A percentile compares a stretch with the other conserved stretches of the same genome.
These are phyloP conservation scores for Lachnum nothofagi DNA, from an alignment of 2,329 filamentous ascomycete genomes.

Conservation along the genomic window DNA sequence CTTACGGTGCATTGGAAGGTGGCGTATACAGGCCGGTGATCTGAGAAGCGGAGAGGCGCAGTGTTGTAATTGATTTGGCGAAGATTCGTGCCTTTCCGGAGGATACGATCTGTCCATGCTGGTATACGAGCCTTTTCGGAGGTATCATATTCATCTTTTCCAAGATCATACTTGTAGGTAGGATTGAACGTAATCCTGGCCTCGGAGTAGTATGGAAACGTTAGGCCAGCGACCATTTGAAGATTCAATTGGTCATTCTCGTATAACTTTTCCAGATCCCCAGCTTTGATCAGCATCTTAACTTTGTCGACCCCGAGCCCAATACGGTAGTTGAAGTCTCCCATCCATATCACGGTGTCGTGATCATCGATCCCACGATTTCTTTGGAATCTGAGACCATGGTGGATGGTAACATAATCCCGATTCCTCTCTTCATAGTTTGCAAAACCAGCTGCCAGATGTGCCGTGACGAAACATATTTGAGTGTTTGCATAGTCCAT, in stretches of 20 bases:
- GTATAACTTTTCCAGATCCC: conserved; percentile 73
- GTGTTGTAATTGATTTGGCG: conserved; percentile 77
- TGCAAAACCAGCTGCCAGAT: conserved; percentile 89
- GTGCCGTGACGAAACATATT: conserved; percentile 92
- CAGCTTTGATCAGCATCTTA: conserved; percentile 64
- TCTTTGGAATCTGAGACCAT: conserved; percentile 82
- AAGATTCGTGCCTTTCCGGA: conserved; percentile 79
- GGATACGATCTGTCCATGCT: conserved; percentile 92
- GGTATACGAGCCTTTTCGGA: conserved; percentile 95
- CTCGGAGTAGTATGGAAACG: conserved; percentile 90
- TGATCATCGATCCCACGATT: conserved; percentile 91
- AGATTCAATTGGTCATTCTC: conserved; percentile 95
- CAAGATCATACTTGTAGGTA: conserved; percentile 93
- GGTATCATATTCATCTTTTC: conserved; percentile 82
- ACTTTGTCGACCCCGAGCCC: conserved; percentile 75
- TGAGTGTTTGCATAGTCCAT: conserved; percentile 91
- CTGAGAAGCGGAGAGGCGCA: conserved; percentile 81
- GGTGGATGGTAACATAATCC: conserved; percentile 67
- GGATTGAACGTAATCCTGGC: conserved; percentile 81
- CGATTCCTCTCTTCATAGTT: conserved; percentile 96
- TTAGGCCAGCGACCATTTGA: conserved; percentile 88
- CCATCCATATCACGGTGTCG: conserved; percentile 83
- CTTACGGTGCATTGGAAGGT: conserved; percentile 79
- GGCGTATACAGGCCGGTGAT: conserved; percentile 92
- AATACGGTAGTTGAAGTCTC: conserved; percentile 98